Evolutionary conservation across 306 rosid genomes (phyloP).

Genomic region (cucumber (Cucumis sativus)): Cucumber_9930_V3 NC_026656.2:15613501-15614000

Average conservation of each 20-base stretch:
- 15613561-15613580: slow-evolving; percentile 44
- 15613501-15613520: slow-evolving; percentile 40
- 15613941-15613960: slow-evolving; percentile 28
- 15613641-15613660: slow-evolving; percentile 4
- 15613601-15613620: slow-evolving; percentile 19
- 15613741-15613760: slow-evolving; percentile 70
- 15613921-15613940: slow-evolving; percentile 27
- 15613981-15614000: slow-evolving; percentile 57
- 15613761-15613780: slow-evolving; percentile 44
- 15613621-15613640: slow-evolving; percentile 15
- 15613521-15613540: slow-evolving; percentile 57
- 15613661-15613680: slow-evolving; percentile 10
- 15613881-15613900: slow-evolving; percentile 31
- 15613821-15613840: slow-evolving; percentile 41
- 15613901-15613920: slow-evolving; percentile 13
- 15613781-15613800: slow-evolving; percentile 12
- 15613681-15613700: slow-evolving; percentile 13
- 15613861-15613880: slow-evolving; percentile 18
- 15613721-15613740: slow-evolving; percentile 41
- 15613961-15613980: slow-evolving; percentile 36
- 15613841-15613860: slow-evolving; percentile 27
- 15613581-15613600: slow-evolving; percentile 58
- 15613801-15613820: slow-evolving; percentile 22
- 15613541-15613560: slow-evolving; percentile 55
- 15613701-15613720: slow-evolving; percentile 20